Evolutionary conservation across 208 protist genomes (phyloP).

Genomic region (Angomonas deanei): DNA sequence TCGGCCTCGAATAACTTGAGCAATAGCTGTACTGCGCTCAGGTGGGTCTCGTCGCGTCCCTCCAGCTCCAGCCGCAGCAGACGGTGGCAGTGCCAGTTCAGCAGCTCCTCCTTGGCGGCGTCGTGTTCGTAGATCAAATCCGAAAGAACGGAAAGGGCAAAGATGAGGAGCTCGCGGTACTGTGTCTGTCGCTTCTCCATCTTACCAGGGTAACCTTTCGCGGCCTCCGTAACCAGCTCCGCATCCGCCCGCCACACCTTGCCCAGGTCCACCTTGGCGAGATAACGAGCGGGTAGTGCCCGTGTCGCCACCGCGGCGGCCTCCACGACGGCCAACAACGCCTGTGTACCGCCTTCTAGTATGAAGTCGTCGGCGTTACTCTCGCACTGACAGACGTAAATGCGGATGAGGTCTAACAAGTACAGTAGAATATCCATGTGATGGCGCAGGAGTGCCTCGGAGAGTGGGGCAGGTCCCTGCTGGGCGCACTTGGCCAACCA

Average conservation of each 20-base stretch:
- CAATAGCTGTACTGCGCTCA: slow-evolving; percentile 32
- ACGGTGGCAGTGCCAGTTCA: slow-evolving; percentile 43
- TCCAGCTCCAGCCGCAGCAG: slow-evolving; percentile 11
- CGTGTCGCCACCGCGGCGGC: slow-evolving; percentile 13
- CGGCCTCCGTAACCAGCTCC: not conserved
- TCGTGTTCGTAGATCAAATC: slow-evolving; percentile 49
- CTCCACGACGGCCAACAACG: slow-evolving; percentile 14
- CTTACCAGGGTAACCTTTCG: not conserved
- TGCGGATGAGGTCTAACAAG: slow-evolving; percentile 5
- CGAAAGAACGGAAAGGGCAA: slow-evolving; percentile 50
- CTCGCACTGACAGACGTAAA: slow-evolving; percentile 18
- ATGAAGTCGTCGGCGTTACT: slow-evolving; percentile 38
- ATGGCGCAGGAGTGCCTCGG: slow-evolving; percentile 5
- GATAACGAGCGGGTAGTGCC: not conserved
- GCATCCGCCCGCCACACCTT: not conserved
- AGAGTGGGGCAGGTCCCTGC: slow-evolving; percentile 10
- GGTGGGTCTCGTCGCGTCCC: slow-evolving; percentile 9
- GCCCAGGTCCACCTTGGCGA: not conserved
- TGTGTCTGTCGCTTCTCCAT: not conserved
- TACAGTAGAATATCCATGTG: slow-evolving; percentile 6
- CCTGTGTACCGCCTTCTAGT: slow-evolving; percentile 24
- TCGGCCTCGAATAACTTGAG: slow-evolving; percentile 27
- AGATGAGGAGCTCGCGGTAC: slow-evolving; percentile 24
- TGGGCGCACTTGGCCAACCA: slow-evolving; percentile 8
- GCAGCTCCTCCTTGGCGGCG: slow-evolving; percentile 38